phyloP scores from a whole-genome alignment of 1,284 basidiomycete genomes.

The Heterobasidion occidentale region DNA sequence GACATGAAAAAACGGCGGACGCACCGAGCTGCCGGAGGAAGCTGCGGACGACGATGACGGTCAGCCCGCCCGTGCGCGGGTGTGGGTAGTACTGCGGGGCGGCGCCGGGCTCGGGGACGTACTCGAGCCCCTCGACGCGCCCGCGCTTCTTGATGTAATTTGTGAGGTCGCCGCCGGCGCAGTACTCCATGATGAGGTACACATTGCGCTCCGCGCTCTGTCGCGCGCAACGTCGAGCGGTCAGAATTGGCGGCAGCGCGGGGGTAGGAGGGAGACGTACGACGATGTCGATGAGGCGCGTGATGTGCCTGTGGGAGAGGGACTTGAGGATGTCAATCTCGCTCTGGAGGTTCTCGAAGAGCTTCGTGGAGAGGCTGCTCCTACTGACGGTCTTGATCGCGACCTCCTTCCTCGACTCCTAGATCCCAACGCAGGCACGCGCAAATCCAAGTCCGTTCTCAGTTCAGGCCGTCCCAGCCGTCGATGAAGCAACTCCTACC shows the following conservation, averaged over 20 bases:
- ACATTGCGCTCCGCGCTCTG: slow-evolving; percentile 91
- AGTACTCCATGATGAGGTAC: slow-evolving; percentile 98
- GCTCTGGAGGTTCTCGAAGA: slow-evolving; percentile 94
- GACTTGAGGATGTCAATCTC: slow-evolving; percentile 97
- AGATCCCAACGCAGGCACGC: slow-evolving; percentile 2
- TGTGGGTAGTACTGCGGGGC: slow-evolving; percentile 84
- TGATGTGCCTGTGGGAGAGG: slow-evolving; percentile 90
- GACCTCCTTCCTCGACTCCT: slow-evolving; percentile 74
- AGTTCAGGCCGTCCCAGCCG: not conserved
- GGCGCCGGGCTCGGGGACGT: slow-evolving; percentile 57
- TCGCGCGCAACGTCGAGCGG: not conserved
- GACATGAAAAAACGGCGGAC: slow-evolving; percentile 17
- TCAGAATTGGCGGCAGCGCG: not conserved
- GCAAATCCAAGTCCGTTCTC: not conserved
- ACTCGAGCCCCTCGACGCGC: slow-evolving; percentile 79
- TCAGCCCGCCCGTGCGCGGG: slow-evolving; percentile 84
- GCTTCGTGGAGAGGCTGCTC: slow-evolving; percentile 84
- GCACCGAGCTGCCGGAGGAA: slow-evolving; percentile 89
- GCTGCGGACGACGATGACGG: slow-evolving; percentile 86
- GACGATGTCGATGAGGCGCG: slow-evolving; percentile 88
- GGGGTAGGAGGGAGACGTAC: not conserved
- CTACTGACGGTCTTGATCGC: slow-evolving; percentile 96
- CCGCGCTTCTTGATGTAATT: slow-evolving; percentile 95
- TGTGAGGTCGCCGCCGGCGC: slow-evolving; percentile 91
- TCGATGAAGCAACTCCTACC: slow-evolving; percentile 1